These are phyloP conservation scores for Beauveria varroae DNA, from an alignment of 2,329 filamentous ascomycete genomes.

Conservation along the genomic window DNA sequence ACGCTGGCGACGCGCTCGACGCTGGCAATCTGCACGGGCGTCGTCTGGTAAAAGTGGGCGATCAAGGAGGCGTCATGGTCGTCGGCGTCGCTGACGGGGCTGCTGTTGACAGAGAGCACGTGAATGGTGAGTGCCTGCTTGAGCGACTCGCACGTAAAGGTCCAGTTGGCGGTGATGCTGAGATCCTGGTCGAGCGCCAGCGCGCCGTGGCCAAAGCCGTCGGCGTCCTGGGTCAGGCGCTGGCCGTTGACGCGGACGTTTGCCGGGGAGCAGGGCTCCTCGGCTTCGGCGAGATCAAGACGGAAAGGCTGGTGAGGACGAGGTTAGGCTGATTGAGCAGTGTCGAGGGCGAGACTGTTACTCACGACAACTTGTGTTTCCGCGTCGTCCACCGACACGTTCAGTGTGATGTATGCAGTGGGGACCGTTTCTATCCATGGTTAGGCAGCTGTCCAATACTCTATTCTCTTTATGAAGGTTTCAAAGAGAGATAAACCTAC, in stretches of 20 bases:
- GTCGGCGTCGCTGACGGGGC: constrained; percentile 24
- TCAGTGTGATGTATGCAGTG: constrained; percentile 19
- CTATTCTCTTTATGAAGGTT: neutral
- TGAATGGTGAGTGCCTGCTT: constrained; percentile 38
- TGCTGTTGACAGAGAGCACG: constrained; percentile 35
- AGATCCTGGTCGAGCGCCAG: constrained; percentile 31
- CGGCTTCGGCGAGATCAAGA: constrained; percentile 38
- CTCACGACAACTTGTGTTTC: constrained; percentile 19
- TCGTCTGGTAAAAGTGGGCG: constrained; percentile 38
- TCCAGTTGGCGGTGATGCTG: constrained; percentile 37
- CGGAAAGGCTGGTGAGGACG: constrained; percentile 26
- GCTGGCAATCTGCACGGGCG: constrained; percentile 33
- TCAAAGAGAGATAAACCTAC: neutral
- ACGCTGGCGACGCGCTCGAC: constrained; percentile 34
- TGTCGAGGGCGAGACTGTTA: neutral
- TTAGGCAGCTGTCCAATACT: neutral
- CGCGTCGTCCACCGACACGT: constrained; percentile 16
- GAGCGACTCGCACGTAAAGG: constrained; percentile 36
- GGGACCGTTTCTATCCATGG: constrained; percentile 14
- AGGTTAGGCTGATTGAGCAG: constrained; percentile 7
- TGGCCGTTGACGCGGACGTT: constrained; percentile 42
- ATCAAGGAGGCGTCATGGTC: constrained; percentile 26
- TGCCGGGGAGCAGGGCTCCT: constrained; percentile 36
- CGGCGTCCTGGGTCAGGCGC: constrained; percentile 29
- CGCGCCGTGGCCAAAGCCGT: constrained; percentile 33